These are phyloP conservation scores for Gracilaria caudata DNA, from an alignment of 23 red algal genomes.

Conservation along the genomic window DNA sequence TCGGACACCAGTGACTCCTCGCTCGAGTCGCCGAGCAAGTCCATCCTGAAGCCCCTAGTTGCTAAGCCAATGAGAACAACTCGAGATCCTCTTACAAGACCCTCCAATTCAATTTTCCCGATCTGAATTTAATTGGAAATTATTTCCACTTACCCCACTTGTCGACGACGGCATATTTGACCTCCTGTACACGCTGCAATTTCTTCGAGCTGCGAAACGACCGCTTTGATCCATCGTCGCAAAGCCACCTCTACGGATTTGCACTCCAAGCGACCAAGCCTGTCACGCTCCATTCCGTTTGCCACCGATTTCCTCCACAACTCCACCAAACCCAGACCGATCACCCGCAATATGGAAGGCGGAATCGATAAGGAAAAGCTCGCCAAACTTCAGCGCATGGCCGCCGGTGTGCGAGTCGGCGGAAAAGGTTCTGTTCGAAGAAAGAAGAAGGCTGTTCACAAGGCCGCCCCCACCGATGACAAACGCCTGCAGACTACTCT, in stretches of 20 bases:
- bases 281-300: neutral
- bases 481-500: conserved; percentile 91
- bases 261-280: neutral
- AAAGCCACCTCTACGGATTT: neutral
- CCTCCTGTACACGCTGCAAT: conserved; percentile 17
- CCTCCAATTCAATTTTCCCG: neutral
- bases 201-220: neutral
- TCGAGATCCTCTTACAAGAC: no score
- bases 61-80: neutral
- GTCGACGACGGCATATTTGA: neutral
- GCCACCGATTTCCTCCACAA: neutral
- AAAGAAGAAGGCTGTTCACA: conserved; percentile 97
- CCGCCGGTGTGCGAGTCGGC: conserved; percentile 86
- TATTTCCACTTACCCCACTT: neutral
- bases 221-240: conserved; percentile 1
- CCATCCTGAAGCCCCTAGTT: no score
- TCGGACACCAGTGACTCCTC: no score
- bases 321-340: neutral
- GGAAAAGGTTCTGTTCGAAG: conserved; percentile 95
- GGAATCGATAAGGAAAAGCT: conserved; percentile 82
- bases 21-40: no score
- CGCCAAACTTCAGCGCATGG: conserved; percentile 90
- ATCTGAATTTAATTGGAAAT: neutral
- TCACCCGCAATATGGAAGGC: conserved; percentile 49
- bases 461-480: conserved; percentile 92